These are phyloP conservation scores for Plantago elongata DNA, from an alignment of 257 asterid genomes.

Conservation along the genomic window DNA sequence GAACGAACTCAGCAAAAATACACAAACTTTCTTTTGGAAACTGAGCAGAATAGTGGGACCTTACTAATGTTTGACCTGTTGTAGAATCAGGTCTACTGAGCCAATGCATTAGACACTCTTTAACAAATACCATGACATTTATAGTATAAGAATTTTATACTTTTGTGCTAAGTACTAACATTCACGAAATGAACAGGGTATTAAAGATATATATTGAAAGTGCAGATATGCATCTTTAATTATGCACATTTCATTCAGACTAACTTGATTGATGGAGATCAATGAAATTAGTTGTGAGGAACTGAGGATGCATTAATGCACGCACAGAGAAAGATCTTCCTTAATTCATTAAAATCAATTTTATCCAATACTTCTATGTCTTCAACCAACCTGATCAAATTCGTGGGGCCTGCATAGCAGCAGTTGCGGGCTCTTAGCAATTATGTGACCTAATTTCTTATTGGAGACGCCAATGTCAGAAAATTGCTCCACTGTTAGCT, in stretches of 20 bases:
- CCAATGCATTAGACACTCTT: no score
- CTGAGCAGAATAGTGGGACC: no score
- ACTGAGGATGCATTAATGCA: background rate
- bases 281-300: background rate
- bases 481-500: conserved; percentile 54
- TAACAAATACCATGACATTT: background rate
- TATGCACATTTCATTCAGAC: background rate
- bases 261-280: background rate
- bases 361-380: background rate
- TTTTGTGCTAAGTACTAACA: no score
- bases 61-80: no score
- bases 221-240: background rate
- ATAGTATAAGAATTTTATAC: background rate
- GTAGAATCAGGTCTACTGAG: no score
- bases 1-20: no score
- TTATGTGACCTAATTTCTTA: conserved; percentile 68
- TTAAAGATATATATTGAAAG: background rate
- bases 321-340: background rate
- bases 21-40: background rate
- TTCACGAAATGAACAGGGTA: background rate
- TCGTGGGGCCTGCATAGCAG: conserved; percentile 77
- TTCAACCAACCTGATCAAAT: conserved; percentile 60
- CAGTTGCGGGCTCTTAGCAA: conserved; percentile 79
- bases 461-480: conserved; percentile 39
- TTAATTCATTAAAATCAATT: background rate